These are phyloP conservation scores for Hyphopichia pseudoburtonii DNA, from an alignment of 1,139 yeast species.

Conservation along the genomic window DNA sequence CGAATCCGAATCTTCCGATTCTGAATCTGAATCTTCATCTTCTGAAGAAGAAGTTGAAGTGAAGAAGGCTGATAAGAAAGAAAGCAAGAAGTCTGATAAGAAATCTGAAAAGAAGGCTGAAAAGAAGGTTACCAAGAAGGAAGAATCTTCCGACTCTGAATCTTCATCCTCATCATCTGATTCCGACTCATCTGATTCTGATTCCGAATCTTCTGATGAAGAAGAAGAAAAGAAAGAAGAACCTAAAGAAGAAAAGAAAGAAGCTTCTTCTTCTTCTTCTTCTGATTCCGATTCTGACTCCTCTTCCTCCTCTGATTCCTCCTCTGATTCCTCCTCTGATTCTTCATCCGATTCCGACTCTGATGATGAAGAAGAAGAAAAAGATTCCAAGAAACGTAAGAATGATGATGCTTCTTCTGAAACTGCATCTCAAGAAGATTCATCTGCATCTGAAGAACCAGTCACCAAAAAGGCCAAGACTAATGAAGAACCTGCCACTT, in stretches of 20 bases:
- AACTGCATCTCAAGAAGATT: conserved; percentile 4
- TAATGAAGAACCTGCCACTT: conserved; percentile 70
- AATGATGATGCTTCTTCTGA: conserved; percentile 20
- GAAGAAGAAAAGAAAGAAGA: conserved; percentile 8
- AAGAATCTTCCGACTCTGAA: conserved; percentile 17
- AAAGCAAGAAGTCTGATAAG: conserved; percentile 19
- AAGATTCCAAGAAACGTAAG: conserved; percentile 34
- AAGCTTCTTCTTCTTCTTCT: conserved; percentile 10
- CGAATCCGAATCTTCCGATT: conserved; percentile 6
- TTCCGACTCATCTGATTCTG: conserved; percentile 18
- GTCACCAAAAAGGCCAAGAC: conserved; percentile 35
- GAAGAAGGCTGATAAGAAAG: conserved; percentile 20
- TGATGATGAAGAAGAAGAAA: conserved; percentile 30
- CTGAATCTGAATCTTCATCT: conserved; percentile 16
- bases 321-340: conserved; percentile 23
- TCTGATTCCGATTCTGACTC: conserved; percentile 3
- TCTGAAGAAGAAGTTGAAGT: conserved; percentile 19
- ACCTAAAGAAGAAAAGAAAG: conserved; percentile 15
- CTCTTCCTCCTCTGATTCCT: conserved; percentile 17
- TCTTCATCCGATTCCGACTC: conserved; percentile 24
- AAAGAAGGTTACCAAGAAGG: conserved; percentile 21
- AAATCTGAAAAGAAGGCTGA: conserved; percentile 26
- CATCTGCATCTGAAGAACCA: conserved; percentile 31
- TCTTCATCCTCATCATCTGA: conserved; percentile 13
- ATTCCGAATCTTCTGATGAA: conserved; percentile 11